A percentile compares a stretch with the other conserved stretches of the same genome.
phyloP scores from a whole-genome alignment of 768 basidiomycete species.

The Mrakia blollopis region DNA sequence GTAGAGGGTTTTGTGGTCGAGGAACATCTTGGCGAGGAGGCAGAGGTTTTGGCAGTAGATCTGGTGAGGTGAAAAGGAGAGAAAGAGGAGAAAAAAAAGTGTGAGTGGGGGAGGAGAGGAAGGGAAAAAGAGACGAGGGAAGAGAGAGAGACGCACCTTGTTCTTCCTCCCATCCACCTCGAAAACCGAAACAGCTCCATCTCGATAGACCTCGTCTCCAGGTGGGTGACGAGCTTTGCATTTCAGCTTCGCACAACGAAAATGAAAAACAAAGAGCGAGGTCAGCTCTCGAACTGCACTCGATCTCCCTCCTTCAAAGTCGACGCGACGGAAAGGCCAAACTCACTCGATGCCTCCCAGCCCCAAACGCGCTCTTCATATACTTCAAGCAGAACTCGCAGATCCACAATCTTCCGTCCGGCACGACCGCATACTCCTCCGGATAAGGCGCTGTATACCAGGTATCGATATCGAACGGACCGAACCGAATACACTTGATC shows the following conservation, averaged over 20 bases:
- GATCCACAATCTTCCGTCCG: constrained; percentile 89
- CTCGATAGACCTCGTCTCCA: constrained; percentile 96
- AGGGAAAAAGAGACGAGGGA: background rate
- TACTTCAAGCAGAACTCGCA: constrained; percentile 98
- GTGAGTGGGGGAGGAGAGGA: no score
- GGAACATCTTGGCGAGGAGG: constrained; percentile 95
- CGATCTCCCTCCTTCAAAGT: no score
- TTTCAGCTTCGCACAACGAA: constrained; percentile 61
- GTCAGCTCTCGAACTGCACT: background rate
- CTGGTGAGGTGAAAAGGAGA: constrained; percentile 45
- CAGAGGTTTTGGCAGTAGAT: constrained; percentile 99
- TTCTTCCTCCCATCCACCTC: constrained; percentile 98
- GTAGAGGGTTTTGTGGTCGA: constrained; percentile 96
- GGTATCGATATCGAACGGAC: constrained; percentile 85
- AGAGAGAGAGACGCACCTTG: constrained; percentile 55
- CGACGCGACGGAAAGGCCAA: constrained; percentile 7
- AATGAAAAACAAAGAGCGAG: background rate
- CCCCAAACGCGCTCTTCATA: constrained; percentile 82
- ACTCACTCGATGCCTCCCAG: constrained; percentile 75
- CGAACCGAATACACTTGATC: constrained; percentile 85
- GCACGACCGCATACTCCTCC: constrained; percentile 88
- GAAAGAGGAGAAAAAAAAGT: background rate
- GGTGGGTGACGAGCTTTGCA: constrained; percentile 93
- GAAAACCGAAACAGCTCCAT: constrained; percentile 80
- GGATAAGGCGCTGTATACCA: constrained; percentile 99